Evolutionary conservation across 305 asterid genomes (phyloP).

Genomic region (Fraxinus platypoda): DNA sequence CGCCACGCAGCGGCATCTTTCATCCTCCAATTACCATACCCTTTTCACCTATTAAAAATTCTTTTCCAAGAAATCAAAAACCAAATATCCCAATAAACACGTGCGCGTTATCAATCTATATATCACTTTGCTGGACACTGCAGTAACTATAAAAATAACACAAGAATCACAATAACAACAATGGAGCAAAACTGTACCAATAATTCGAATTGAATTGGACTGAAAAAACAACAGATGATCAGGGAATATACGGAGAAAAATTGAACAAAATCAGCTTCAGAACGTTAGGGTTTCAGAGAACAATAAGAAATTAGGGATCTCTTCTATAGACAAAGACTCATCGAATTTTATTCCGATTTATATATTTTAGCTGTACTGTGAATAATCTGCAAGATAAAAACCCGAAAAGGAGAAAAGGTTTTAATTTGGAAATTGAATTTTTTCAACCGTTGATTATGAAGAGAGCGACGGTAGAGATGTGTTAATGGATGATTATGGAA

Average conservation of each 20-base stretch:
- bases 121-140: not conserved
- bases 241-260: conserved; percentile 26
- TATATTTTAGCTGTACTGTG: not conserved
- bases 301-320: conserved; percentile 18
- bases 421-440: not conserved
- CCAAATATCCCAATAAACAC: not conserved
- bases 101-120: not conserved
- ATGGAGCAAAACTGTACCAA: conserved; percentile 23
- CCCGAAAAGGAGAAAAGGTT: not conserved
- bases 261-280: conserved; percentile 19
- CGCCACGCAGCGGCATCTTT: conserved; percentile 77
- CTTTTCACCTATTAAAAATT: conserved; percentile 21
- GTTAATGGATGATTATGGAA: not conserved
- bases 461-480: not conserved
- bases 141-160: not conserved
- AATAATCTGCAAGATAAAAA: not conserved
- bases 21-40: conserved; percentile 64
- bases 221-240: conserved; percentile 23
- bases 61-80: not conserved
- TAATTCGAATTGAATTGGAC: conserved; percentile 20
- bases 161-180: not conserved
- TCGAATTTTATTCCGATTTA: not conserved
- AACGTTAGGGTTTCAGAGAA: conserved; percentile 34
- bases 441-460: not conserved
- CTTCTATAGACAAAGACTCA: not conserved